Evolutionary conservation across 768 basidiomycete species (phyloP), one percentile per base, ranked within the genome.

Genomic region (Boletus rubropictus): DNA sequence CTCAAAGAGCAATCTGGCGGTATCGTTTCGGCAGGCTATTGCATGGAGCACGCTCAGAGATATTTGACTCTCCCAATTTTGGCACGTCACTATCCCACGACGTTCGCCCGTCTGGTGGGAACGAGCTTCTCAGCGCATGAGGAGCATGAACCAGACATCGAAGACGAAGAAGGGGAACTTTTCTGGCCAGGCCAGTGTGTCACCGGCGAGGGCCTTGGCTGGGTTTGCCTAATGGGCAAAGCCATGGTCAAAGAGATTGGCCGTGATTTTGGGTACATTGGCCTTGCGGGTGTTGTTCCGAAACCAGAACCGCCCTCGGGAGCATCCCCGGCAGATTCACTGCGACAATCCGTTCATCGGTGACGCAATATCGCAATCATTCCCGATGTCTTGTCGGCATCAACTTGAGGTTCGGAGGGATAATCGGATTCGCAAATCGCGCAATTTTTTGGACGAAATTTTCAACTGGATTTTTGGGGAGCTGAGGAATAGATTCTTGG

Each of bases 141-240:
- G 53, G 87, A 90, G 62, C 75, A 84, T 46, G 86, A 89, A 51
- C 83, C 84, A 10, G 87, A 89, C 53, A 79, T 89, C 44, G 87
- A 89, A 62, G 88, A 90, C 55, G 84, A 88, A 53, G 87, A 88
- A 62, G 85, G 87, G 53, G 88, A 89, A 58, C 70, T 90, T n/a
- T 86, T 80, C 59, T 89, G 87, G 88, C 88, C 87, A 0, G 81
- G 81, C 35, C 82, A 86, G 57, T 72, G 77, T 29, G 71, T 81
- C 48, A 84, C 77, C 25, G 86, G 85, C 35, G 84, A 87, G 63
- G 88, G 88, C 40, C 72, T 90, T 25, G 88, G 83, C 18, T 90
- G 88, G 88, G 80, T 89, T n/a, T 89, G 87, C 63, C 71, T 85
- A 24, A 83, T 90, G 80, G 87, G 86, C 56, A 86, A 84, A 61